Conservation (phyloP, 73 alveolate species). For the Tetrahymena thermophila region DNA sequence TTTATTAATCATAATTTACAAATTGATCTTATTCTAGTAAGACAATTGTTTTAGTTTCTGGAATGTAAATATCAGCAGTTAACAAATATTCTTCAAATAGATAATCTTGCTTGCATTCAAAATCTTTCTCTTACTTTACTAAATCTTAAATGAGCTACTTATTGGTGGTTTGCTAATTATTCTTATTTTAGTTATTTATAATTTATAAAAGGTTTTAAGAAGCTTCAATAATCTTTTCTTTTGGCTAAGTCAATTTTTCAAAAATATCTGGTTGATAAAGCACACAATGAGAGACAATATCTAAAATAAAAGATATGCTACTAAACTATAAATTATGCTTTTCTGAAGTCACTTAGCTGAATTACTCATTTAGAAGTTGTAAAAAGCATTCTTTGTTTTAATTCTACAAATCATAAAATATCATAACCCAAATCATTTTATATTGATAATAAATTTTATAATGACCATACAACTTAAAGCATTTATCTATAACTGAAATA, state of each 20-base stretch:
- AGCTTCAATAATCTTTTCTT: not conserved
- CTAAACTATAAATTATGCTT: not conserved
- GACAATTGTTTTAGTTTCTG: not conserved
- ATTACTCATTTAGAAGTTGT: not conserved
- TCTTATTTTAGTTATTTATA: not conserved
- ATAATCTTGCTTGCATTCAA: not conserved
- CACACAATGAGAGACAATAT: not conserved
- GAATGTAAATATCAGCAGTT: not conserved
- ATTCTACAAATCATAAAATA: not conserved
- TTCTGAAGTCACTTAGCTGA: not conserved
- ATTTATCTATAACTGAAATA: not conserved
- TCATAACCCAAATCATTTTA: not conserved
- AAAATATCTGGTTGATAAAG: not conserved
- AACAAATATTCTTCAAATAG: not conserved
- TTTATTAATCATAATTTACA: not conserved
- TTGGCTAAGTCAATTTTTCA: not conserved
- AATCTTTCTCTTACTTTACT: not conserved
- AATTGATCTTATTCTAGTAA: not conserved
- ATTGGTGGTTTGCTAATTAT: not conserved
- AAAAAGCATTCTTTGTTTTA: not conserved
- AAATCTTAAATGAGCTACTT: not conserved
- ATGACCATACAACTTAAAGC: not conserved
- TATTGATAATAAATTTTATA: not conserved
- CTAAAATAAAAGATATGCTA: not conserved
- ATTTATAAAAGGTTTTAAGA: not conserved